A percentile compares a stretch with the other conserved stretches of the same genome.
Conservation (phyloP, 805 yeast species). For the Citeromyces matritensis region DNA sequence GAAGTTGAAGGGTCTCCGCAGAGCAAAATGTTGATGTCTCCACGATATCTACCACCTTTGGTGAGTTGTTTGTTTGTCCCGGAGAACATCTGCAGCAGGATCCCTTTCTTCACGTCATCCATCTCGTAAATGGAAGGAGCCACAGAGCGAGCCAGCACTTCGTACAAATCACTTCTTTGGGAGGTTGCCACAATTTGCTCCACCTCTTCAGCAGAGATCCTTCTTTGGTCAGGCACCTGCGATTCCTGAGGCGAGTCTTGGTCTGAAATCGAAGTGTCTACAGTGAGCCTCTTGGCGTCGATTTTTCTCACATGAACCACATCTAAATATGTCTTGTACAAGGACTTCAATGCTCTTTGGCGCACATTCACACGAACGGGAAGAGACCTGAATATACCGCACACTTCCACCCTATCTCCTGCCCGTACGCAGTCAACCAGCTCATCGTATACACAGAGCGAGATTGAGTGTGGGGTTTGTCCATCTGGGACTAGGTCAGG, state of each 20-base stretch:
- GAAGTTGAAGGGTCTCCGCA: slow-evolving; percentile 99
- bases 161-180: slow-evolving; percentile 67
- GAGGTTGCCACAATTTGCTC: slow-evolving; percentile 46
- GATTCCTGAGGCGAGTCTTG: slow-evolving; percentile 41
- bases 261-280: slow-evolving; percentile 60
- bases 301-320: slow-evolving; percentile 85
- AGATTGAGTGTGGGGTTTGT: slow-evolving; percentile 94
- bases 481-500: slow-evolving; percentile 97
- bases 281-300: slow-evolving; percentile 68
- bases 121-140: slow-evolving; percentile 97
- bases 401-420: slow-evolving; percentile 91
- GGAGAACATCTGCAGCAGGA: slow-evolving; percentile 82
- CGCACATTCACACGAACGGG: slow-evolving; percentile 83
- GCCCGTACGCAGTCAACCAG: slow-evolving; percentile 90
- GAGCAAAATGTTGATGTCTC: slow-evolving; percentile 79
- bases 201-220: slow-evolving; percentile 55
- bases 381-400: slow-evolving; percentile 86
- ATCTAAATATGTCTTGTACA: slow-evolving; percentile 88
- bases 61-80: slow-evolving; percentile 82
- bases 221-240: slow-evolving; percentile 67
- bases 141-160: slow-evolving; percentile 71
- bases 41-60: slow-evolving; percentile 91
- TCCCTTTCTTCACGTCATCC: slow-evolving; percentile 95
- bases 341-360: slow-evolving; percentile 67
- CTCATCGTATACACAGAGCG: slow-evolving; percentile 90